A percentile compares a stretch with the other conserved stretches of the same genome.
Conservation (phyloP, 768 basidiomycete species). For the Serendipita vermifera region DNA sequence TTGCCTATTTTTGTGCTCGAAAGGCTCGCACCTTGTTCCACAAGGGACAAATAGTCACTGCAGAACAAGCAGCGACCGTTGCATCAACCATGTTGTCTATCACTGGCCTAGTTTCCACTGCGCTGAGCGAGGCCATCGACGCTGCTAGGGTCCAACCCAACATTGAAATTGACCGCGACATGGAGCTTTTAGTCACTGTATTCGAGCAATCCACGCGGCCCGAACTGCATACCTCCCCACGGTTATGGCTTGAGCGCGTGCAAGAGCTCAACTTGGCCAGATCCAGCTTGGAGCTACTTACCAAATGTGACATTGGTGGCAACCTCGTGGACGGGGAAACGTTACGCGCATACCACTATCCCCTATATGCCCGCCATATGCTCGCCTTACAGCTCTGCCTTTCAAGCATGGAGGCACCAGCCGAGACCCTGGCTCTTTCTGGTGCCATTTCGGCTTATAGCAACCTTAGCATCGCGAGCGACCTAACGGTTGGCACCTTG, state of each 20-base stretch:
- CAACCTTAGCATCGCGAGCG: constrained; percentile 62
- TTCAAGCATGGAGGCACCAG: constrained; percentile 59
- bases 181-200: constrained; percentile 69
- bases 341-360: constrained; percentile 47
- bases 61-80: constrained; percentile 50
- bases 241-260: constrained; percentile 65
- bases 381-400: constrained; percentile 79
- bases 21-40: constrained; percentile 42
- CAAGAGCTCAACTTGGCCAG: constrained; percentile 72
- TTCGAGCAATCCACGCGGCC: constrained; percentile 66
- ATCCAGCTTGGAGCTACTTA: constrained; percentile 59
- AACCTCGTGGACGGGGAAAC: constrained; percentile 48
- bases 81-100: constrained; percentile 47
- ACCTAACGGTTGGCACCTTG: constrained; percentile 64
- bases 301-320: constrained; percentile 54
- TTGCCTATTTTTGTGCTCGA: constrained; percentile 62
- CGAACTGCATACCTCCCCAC: constrained; percentile 54
- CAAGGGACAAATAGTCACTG: constrained; percentile 38
- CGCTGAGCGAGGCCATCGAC: constrained; percentile 48
- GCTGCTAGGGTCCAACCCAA: constrained; percentile 44
- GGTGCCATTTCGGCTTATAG: constrained; percentile 72
- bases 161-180: constrained; percentile 60
- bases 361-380: constrained; percentile 63
- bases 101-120: constrained; percentile 55
- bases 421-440: constrained; percentile 75